phyloP scores from a whole-genome alignment of 306 rosid genomes.

The Neltuma alba region DNA sequence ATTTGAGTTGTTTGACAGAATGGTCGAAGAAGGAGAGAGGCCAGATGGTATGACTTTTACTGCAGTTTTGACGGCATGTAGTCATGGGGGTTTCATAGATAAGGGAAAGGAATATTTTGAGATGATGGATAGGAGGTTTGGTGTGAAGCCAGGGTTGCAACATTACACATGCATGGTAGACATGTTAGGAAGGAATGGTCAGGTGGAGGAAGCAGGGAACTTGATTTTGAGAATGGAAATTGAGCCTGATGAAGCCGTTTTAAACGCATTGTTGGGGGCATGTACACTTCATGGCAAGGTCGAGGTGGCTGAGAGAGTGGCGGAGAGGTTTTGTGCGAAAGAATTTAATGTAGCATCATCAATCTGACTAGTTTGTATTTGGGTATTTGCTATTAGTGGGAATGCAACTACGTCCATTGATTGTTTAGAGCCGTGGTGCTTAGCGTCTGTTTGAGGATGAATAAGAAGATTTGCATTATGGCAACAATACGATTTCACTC shows the following conservation, averaged over 20 bases:
- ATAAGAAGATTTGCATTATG: background rate
- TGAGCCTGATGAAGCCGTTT: conserved; percentile 60
- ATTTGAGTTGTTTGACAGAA: conserved; percentile 53
- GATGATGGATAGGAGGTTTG: conserved; percentile 56
- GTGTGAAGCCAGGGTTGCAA: conserved; percentile 49
- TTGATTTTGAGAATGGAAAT: conserved; percentile 57
- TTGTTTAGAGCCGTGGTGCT: background rate
- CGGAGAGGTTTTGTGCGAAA: conserved; percentile 40
- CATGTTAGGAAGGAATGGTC: conserved; percentile 72
- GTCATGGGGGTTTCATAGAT: conserved; percentile 68
- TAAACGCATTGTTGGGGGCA: conserved; percentile 61
- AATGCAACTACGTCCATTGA: background rate
- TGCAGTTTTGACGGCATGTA: conserved; percentile 55
- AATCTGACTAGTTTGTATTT: conserved; percentile 22
- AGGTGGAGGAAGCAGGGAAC: conserved; percentile 71
- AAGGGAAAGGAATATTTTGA: conserved; percentile 57
- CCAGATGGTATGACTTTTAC: conserved; percentile 64
- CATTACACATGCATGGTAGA: conserved; percentile 87
- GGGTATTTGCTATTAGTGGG: background rate
- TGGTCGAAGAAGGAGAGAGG: conserved; percentile 55
- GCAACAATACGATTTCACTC: background rate
- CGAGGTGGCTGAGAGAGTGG: conserved; percentile 66
- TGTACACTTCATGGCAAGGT: conserved; percentile 67
- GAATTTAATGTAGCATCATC: conserved; percentile 25
- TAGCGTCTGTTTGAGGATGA: background rate